Evolutionary conservation across 2,329 filamentous ascomycete genomes (phyloP).

Genomic region (Fusarium pininemorale): DNA sequence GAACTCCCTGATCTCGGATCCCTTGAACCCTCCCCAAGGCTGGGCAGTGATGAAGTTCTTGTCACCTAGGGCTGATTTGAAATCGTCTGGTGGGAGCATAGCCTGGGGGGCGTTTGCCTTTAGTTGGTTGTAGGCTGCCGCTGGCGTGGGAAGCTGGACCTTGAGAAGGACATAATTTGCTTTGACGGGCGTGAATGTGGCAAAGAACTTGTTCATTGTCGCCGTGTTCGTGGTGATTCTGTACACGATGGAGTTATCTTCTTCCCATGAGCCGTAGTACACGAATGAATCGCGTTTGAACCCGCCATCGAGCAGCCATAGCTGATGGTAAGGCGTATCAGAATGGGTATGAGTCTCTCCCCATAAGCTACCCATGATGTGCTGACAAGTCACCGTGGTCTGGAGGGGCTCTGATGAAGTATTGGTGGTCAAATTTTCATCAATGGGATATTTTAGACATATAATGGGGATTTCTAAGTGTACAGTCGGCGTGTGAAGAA

Average conservation of each 20-base stretch:
- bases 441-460: neutral
- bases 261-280: neutral
- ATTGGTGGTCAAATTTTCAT: neutral
- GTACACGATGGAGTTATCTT: neutral
- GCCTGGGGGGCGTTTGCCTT: neutral
- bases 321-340: neutral
- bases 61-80: neutral
- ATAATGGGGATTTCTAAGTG: neutral
- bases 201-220: rapidly evolving
- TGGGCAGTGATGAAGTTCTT: neutral
- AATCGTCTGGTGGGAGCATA: neutral
- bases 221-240: neutral
- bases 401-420: neutral
- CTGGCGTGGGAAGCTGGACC: neutral
- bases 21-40: neutral
- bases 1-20: neutral
- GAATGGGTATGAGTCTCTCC: neutral
- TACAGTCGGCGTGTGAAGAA: rapidly evolving
- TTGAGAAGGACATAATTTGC: neutral
- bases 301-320: neutral
- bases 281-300: neutral
- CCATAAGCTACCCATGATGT: neutral
- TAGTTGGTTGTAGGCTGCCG: neutral
- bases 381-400: neutral
- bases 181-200: neutral